phyloP scores from a whole-genome alignment of 2,329 filamentous ascomycete species.

The Colletotrichum eremochloae region DNA sequence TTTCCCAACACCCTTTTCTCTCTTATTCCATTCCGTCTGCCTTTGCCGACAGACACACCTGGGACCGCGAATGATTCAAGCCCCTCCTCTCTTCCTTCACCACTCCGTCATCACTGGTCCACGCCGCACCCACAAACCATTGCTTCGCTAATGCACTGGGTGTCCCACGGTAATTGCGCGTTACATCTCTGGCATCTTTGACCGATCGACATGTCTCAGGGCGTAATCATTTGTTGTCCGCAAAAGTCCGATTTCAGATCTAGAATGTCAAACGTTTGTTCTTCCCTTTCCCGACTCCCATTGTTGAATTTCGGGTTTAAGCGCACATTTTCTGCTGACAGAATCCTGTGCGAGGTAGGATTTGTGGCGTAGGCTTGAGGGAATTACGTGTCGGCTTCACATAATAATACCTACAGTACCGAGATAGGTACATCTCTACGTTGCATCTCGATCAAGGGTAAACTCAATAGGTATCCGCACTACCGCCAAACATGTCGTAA shows the following conservation, averaged over 20 bases:
- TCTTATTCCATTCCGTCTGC: slow-evolving; percentile 4
- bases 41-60: slow-evolving; percentile 1
- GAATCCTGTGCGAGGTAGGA: neutral
- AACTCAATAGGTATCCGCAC: slow-evolving; percentile 5
- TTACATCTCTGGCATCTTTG: slow-evolving; percentile 33
- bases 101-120: slow-evolving; percentile 28
- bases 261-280: neutral
- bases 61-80: slow-evolving; percentile 2
- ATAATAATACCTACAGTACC: neutral
- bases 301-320: neutral
- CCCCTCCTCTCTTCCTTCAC: slow-evolving; percentile 13
- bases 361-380: neutral
- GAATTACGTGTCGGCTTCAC: slow-evolving; percentile 6
- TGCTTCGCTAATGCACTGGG: neutral
- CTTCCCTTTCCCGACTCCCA: neutral
- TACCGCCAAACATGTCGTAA: neutral
- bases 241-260: neutral
- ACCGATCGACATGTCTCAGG: slow-evolving; percentile 22
- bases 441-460: slow-evolving; percentile 4
- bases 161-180: slow-evolving; percentile 36
- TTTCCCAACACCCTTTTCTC: slow-evolving; percentile 5
- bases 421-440: too few species aligned
- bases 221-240: slow-evolving; percentile 12
- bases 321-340: neutral
- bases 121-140: slow-evolving; percentile 17